Evolutionary conservation across 345 rosid genomes (phyloP), one percentile per base, ranked within the genome.

Genomic region (Salix suchowensis): DNA sequence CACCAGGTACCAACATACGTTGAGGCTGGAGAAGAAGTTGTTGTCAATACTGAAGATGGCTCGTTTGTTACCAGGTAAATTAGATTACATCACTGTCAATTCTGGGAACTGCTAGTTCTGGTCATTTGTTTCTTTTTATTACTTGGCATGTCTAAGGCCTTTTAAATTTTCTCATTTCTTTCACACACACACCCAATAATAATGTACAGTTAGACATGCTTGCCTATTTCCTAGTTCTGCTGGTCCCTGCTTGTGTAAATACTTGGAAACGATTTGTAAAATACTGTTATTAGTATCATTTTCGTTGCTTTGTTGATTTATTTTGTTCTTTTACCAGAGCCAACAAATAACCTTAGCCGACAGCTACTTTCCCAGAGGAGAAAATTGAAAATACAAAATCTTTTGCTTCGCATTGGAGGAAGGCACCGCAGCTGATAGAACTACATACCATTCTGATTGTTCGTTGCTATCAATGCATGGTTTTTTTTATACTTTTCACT

Each of bases 1-100:
- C 54, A 61, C 50, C 87, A 94, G 98, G 94, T 91, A 73, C 97
- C 97, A 14, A 65, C 94, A 48, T 93, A 89, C 87, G 86, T 94
- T 46, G 91, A 89, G 72, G 78, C 72, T 42, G 98, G 96, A 5
- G 97, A 94, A 81, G 88, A 80, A 83, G 87, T 95, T 72, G 84
- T 91, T 76, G 86, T 95, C 74, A 88, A 87, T 82, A 88, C 97
- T 2, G 89, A 84, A n/a, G 97, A 95, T 34, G 83, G 88, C 78
- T 78, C 97, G 67, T 95, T 81, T 73, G 81, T 91, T 42, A 85
- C 90, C 88, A 91, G 97, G 98, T 94, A 77, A 81, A 32, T 26
- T 37, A 44, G 32, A 40, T 15, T 34, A 24, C 40, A 70, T 46
- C 44, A 36, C 32, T 30, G 46, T 44, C 42, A 19, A 46, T 11